Base-by-base conservation (phyloP, 2,329 filamentous ascomycete genomes). In the Talaromyces amestolkiae region DNA sequence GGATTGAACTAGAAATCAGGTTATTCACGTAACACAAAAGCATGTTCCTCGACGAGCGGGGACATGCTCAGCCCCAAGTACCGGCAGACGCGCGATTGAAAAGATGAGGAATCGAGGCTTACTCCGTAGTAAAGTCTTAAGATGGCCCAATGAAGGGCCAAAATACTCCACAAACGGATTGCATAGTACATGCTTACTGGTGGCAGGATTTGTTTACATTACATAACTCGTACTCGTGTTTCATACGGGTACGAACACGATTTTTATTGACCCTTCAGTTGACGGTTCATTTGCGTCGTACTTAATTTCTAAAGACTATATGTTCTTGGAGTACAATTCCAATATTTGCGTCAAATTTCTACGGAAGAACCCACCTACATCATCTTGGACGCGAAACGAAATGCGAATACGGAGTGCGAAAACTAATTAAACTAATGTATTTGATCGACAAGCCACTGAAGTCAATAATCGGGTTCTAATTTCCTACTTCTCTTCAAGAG, bases 21-120 rank as follows among this genome's bases (percentile, higher is more conserved):
- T 51, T 22, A 54, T 35, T 54, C 51, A 54, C 51, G 51, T 22
- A 35, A 54, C 51, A 39, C 33, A 39, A 39, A 24, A 10, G 53
- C 31, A 56, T 35, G 51, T 19, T 54, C 35, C 35, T 22, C 51
- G 35, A 31, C 5, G 10, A n/a, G 51, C n/a, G 51, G 51, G 31
- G 31, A 22, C 8, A 27, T 33, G 56, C 56, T 59, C 56, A 43
- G 56, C 56, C 56, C 56, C 56, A 33, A 59, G 22, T 19, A n/a
- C 56, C 56, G 15, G 35, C 17, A 15, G n/a, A 37, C 10, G 1
- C 19, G 33, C 3, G 33, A 41, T 19, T 39, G 54, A n/a, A 43
- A 58, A 13, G 31, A 56, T 15, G 53, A 56, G 33, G 22, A 37
- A 10, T 39, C 19, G 13, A 27, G n/a, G 19, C 53, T 58, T 13